Evolutionary conservation across 306 rosid species (phyloP).

Genomic region (Morella rubra): DNA sequence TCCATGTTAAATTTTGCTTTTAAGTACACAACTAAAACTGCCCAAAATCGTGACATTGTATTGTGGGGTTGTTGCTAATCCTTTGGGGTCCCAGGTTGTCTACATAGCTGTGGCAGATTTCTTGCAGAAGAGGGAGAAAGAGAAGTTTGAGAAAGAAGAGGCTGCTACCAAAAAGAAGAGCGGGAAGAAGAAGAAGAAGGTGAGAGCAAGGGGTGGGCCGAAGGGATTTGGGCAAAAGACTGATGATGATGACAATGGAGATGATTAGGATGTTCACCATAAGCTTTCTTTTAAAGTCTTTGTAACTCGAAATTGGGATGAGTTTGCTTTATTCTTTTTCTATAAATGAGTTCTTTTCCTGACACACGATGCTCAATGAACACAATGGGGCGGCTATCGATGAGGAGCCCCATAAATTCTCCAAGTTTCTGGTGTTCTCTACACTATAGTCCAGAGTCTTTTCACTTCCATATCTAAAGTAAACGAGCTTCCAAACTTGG

Average conservation of each 20-base stretch:
- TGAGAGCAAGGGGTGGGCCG: slow-evolving; percentile 64
- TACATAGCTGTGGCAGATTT: slow-evolving; percentile 78
- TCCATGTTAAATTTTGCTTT: not conserved
- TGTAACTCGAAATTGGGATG: slow-evolving; percentile 6
- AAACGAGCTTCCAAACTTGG: not conserved
- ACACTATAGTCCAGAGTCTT: not conserved
- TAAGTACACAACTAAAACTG: not conserved
- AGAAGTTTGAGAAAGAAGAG: slow-evolving; percentile 82
- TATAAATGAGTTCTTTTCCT: not conserved
- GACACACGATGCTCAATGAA: not conserved
- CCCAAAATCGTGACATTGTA: not conserved
- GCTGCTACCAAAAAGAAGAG: slow-evolving; percentile 36
- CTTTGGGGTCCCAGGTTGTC: slow-evolving; percentile 51
- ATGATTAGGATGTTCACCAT: slow-evolving; percentile 19
- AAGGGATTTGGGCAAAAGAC: slow-evolving; percentile 80
- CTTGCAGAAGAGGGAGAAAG: slow-evolving; percentile 83
- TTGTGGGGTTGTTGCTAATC: not conserved
- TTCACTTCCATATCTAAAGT: not conserved
- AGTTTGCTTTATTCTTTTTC: not conserved
- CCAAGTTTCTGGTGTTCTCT: not conserved
- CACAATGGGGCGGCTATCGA: not conserved
- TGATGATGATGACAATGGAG: slow-evolving; percentile 26
- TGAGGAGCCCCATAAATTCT: not conserved
- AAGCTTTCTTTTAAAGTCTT: not conserved
- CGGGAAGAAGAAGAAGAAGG: slow-evolving; percentile 53